phyloP scores from a whole-genome alignment of 2,329 filamentous ascomycete genomes.

The Aureobasidium pullulans region DNA sequence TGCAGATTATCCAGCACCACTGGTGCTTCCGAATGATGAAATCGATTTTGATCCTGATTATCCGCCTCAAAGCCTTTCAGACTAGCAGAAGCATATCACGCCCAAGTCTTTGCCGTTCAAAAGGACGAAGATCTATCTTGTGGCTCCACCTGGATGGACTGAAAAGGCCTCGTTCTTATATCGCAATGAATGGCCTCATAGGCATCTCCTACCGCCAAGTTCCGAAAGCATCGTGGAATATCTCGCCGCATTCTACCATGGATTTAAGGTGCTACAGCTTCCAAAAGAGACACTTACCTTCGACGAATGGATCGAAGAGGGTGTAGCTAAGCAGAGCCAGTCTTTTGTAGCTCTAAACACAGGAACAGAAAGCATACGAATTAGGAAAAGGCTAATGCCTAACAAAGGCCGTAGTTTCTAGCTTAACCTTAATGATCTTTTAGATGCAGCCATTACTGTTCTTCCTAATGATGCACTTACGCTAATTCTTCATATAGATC shows the following conservation, averaged over 20 bases:
- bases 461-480: slow-evolving; percentile 45
- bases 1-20: neutral
- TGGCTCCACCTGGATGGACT: too few relatives aligned
- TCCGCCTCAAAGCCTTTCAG: neutral
- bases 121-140: neutral
- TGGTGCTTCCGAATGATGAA: neutral
- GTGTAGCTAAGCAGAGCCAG: too few relatives aligned
- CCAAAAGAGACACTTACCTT: neutral
- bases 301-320: neutral
- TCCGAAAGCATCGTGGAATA: neutral
- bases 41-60: neutral
- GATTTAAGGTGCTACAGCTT: neutral
- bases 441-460: neutral
- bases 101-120: neutral
- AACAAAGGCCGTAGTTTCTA: neutral
- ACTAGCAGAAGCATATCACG: neutral
- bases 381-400: neutral
- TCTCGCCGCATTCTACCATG: neutral
- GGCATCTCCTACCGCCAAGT: too few relatives aligned
- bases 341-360: neutral
- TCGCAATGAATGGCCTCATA: too few relatives aligned
- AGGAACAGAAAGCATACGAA: neutral
- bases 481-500: slow-evolving; percentile 48
- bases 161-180: too few relatives aligned
- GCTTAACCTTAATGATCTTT: neutral